Percentiles rank a stretch among this genome's conserved stretches.
These are phyloP conservation scores for Orbilia javanica DNA, from an alignment of 2,329 filamentous ascomycete genomes.

Conservation along the genomic window DNA sequence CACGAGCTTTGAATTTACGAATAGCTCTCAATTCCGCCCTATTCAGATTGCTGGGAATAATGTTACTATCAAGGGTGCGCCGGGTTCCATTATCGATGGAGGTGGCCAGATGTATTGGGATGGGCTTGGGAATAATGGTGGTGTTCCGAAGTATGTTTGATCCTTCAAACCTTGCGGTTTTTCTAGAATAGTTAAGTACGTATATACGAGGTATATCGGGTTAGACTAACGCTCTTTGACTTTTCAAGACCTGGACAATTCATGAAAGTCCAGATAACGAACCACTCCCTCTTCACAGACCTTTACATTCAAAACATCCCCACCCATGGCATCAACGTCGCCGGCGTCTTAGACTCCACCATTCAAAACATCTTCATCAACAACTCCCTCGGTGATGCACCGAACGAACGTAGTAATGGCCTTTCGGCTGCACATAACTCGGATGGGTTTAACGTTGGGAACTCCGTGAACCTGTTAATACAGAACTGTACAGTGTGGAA, in stretches of 20 bases:
- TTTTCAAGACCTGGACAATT: constrained; percentile 64
- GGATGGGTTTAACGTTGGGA: constrained; percentile 65
- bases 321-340: constrained; percentile 65
- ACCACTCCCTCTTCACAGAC: constrained; percentile 65
- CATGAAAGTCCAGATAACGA: constrained; percentile 65
- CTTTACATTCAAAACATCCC: constrained; percentile 66
- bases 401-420: constrained; percentile 63
- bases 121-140: constrained; percentile 68
- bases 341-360: constrained; percentile 62
- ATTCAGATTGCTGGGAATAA: constrained; percentile 65
- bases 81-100: constrained; percentile 65
- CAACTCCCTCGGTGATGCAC: constrained; percentile 65
- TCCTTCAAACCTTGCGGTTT: background rate
- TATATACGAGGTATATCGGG: no score
- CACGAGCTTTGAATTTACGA: constrained; percentile 66
- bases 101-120: constrained; percentile 67
- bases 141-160: constrained; percentile 60
- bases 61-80: constrained; percentile 65
- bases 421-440: constrained; percentile 65
- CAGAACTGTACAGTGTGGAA: constrained; percentile 63
- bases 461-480: constrained; percentile 62
- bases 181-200: no score
- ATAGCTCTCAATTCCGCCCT: constrained; percentile 65
- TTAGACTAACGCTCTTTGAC: background rate
- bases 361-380: constrained; percentile 65